Conservation (phyloP, 176 grass and related monocot species). For the Oryza nivara region DNA sequence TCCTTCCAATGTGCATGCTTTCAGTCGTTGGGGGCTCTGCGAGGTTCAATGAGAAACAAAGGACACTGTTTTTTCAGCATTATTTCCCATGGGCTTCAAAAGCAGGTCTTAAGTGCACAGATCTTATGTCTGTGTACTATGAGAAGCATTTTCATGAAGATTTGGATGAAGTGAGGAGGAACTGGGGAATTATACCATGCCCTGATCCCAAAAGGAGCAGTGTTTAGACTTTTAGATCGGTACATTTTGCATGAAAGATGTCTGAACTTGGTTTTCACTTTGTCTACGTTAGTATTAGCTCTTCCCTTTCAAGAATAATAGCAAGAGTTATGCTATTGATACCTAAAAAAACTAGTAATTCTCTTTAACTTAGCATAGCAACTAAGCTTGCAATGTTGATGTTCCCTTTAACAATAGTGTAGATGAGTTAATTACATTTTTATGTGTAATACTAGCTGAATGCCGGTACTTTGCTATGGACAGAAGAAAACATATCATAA, state of each 20-base stretch:
- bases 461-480: too few relatives aligned
- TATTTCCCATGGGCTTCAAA: constrained; percentile 80
- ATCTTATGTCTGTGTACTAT: constrained; percentile 94
- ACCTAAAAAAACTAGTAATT: not conserved
- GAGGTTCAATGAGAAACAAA: constrained; percentile 82
- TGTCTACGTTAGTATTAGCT: constrained; percentile 16
- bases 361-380: not conserved
- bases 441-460: not conserved
- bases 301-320: not conserved
- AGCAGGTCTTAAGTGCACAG: constrained; percentile 61
- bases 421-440: not conserved
- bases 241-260: constrained; percentile 16
- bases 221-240: constrained; percentile 33
- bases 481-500: too few relatives aligned
- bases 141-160: constrained; percentile 84
- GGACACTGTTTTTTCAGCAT: constrained; percentile 71
- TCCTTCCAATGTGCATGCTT: constrained; percentile 91
- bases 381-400: not conserved
- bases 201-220: constrained; percentile 52
- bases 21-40: constrained; percentile 79
- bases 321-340: not conserved
- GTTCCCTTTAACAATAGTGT: not conserved
- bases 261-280: not conserved
- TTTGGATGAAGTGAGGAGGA: constrained; percentile 69
- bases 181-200: constrained; percentile 75